Conservation (phyloP, 805 yeast genomes). For the Torulaspora franciscae region DNA sequence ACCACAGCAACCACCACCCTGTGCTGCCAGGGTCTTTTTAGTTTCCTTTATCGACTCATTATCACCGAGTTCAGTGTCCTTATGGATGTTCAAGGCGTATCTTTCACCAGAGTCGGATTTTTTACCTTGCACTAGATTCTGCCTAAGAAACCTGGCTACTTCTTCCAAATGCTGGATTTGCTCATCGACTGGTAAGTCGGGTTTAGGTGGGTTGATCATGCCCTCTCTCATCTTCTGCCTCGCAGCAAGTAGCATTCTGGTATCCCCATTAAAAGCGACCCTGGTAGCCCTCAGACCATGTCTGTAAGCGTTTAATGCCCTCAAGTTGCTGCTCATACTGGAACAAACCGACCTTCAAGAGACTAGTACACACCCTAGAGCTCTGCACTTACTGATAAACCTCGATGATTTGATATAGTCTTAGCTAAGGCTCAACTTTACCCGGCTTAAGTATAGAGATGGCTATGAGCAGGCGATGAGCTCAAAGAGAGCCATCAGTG, state of each 20-base stretch:
- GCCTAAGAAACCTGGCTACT: conserved; percentile 61
- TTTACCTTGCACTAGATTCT: conserved; percentile 84
- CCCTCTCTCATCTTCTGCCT: conserved; percentile 55
- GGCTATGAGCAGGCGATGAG: neutral
- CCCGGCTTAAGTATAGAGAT: neutral
- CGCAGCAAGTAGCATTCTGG: conserved; percentile 50
- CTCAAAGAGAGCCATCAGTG: neutral
- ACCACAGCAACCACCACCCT: conserved; percentile 56
- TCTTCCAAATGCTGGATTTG: conserved; percentile 57
- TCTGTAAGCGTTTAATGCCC: conserved; percentile 54
- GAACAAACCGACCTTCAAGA: neutral
- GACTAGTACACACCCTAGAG: no score
- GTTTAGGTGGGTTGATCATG: conserved; percentile 41
- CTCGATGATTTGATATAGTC: neutral
- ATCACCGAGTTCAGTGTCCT: conserved; percentile 84
- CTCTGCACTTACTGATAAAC: neutral
- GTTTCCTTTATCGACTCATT: conserved; percentile 68
- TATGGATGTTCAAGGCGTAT: conserved; percentile 60
- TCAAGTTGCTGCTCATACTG: conserved; percentile 10
- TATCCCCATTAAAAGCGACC: conserved; percentile 49
- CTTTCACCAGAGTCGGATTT: conserved; percentile 32
- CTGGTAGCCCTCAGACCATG: conserved; percentile 61
- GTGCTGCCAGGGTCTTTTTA: conserved; percentile 42
- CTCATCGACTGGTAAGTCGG: conserved; percentile 44
- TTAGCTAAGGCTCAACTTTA: neutral